A percentile compares a stretch with the other conserved stretches of the same genome.
These are phyloP conservation scores for Hippophae tibetana DNA, from an alignment of 306 rosid species.

Conservation along the genomic window DNA sequence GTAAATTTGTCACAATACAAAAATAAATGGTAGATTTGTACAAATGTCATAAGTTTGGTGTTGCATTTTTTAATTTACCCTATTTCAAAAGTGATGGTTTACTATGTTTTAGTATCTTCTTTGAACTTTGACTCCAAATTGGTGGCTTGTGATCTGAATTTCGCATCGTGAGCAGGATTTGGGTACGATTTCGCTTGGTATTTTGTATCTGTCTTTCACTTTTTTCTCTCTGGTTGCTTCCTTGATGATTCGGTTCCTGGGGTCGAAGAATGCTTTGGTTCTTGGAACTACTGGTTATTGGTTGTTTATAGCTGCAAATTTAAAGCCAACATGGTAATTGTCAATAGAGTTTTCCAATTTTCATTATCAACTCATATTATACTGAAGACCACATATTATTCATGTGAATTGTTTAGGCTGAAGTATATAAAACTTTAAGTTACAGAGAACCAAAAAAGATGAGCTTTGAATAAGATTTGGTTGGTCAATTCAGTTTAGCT, in stretches of 20 bases:
- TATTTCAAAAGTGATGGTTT: background rate
- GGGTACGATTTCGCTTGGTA: slow-evolving; percentile 82
- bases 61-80: too few relatives aligned
- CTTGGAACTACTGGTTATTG: slow-evolving; percentile 83
- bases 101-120: background rate
- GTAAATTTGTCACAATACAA: too few relatives aligned
- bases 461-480: too few relatives aligned
- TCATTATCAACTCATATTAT: too few relatives aligned
- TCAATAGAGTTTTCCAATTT: background rate
- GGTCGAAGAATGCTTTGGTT: slow-evolving; percentile 73
- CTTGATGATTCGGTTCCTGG: slow-evolving; percentile 58
- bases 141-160: slow-evolving; percentile 9
- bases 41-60: too few relatives aligned
- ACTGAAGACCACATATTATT: background rate
- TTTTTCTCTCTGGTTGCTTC: slow-evolving; percentile 79
- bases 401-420: background rate
- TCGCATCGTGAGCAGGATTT: slow-evolving; percentile 63
- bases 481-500: too few relatives aligned
- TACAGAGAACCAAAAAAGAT: background rate
- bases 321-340: slow-evolving; percentile 69
- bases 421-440: background rate
- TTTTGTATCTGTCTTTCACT: slow-evolving; percentile 68
- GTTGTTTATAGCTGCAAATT: slow-evolving; percentile 78
- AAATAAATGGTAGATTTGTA: too few relatives aligned
- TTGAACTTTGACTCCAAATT: background rate